Conservation (phyloP, 371 early-diverging fungal genomes). For the Phascolomyces articulosus region DNA sequence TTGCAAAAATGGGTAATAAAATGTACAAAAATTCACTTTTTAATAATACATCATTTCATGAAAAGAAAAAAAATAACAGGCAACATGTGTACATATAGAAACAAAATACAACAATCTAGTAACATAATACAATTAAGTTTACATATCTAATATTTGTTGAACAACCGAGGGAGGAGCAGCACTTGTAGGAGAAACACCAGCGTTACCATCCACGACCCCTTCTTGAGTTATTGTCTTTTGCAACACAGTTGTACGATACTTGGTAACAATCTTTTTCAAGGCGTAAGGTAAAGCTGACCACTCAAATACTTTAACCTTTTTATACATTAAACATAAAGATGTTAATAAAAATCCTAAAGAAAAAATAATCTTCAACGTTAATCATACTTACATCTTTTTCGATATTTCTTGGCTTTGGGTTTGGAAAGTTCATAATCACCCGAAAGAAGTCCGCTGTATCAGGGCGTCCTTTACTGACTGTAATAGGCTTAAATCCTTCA, state of each 20-base stretch:
- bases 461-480: slow-evolving; percentile 74
- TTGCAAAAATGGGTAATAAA: no score
- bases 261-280: slow-evolving; percentile 75
- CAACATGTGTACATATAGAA: no score
- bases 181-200: background rate
- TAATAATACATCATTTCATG: no score
- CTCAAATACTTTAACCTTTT: slow-evolving; percentile 75
- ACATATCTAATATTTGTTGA: background rate
- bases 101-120: no score
- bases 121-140: no score
- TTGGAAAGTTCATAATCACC: slow-evolving; percentile 79
- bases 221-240: background rate
- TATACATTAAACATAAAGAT: background rate
- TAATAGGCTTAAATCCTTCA: slow-evolving; percentile 81
- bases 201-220: background rate
- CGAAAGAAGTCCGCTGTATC: slow-evolving; percentile 80
- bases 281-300: slow-evolving; percentile 72
- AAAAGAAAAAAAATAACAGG: no score
- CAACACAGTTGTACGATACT: slow-evolving; percentile 35
- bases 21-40: no score
- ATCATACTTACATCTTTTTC: slow-evolving; percentile 73
- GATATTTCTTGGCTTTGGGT: slow-evolving; percentile 85
- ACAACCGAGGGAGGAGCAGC: background rate
- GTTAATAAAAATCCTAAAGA: background rate
- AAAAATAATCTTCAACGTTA: no score